Evolutionary conservation across 306 rosid species (phyloP).

Genomic region (Vigna hirtella): DNA sequence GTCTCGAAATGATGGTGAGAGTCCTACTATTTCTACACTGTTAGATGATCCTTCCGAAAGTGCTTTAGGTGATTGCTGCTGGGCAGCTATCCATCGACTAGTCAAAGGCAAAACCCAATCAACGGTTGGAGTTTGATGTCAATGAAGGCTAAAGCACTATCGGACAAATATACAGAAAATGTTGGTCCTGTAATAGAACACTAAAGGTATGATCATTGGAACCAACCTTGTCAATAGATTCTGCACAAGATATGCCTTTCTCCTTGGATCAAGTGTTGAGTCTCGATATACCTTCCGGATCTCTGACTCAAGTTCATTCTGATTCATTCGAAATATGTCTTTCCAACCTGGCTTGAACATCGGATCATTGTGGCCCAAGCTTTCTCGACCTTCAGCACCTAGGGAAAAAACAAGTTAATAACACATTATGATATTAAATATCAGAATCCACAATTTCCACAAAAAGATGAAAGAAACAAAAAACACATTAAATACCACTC

Average conservation of each 20-base stretch:
- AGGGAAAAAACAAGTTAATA: slow-evolving; percentile 39
- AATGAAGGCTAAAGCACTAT: slow-evolving; percentile 28
- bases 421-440: slow-evolving; percentile 32
- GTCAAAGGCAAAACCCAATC: slow-evolving; percentile 42
- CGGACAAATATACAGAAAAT: slow-evolving; percentile 26
- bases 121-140: slow-evolving; percentile 37
- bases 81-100: slow-evolving; percentile 99
- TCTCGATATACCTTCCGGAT: slow-evolving; percentile 97
- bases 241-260: slow-evolving; percentile 98
- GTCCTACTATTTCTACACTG: slow-evolving; percentile 70
- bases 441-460: slow-evolving; percentile 31
- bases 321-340: slow-evolving; percentile 98
- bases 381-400: slow-evolving; percentile 82
- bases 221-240: slow-evolving; percentile 95
- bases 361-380: slow-evolving; percentile 83
- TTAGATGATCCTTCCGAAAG: slow-evolving; percentile 65
- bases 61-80: slow-evolving; percentile 87
- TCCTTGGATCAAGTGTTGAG: slow-evolving; percentile 94
- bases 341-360: slow-evolving; percentile 99
- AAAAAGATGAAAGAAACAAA: slow-evolving; percentile 37
- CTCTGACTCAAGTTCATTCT: slow-evolving; percentile 97
- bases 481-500: slow-evolving; percentile 56
- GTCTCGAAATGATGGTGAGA: slow-evolving; percentile 70
- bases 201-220: slow-evolving; percentile 32
- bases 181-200: slow-evolving; percentile 34